Base-by-base conservation (phyloP, 768 basidiomycete species). In the Pleurotus pulmonarius region DNA sequence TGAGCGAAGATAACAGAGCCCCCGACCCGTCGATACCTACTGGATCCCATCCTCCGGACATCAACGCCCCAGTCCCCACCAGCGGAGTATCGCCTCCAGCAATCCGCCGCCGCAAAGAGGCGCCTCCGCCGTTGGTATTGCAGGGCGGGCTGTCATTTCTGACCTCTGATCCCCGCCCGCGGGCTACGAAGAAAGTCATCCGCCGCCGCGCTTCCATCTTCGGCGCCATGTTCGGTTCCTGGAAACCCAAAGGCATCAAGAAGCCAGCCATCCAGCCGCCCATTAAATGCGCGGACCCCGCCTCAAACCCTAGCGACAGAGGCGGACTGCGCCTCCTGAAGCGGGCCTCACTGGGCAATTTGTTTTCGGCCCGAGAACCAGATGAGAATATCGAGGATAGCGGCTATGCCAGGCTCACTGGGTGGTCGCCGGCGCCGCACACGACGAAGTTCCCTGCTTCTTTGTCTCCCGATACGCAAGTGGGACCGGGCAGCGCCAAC, bases 201-300 rank as follows among this genome's bases (percentile, higher is more conserved):
- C 29, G 38, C 16, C 39, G 39, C 16, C 51, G 51, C 15, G 39
- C 37, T 7, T 53, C 51, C 16, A 43, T 53, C 5, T 53, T 53
- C 24, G 51, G 51, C 9, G 51, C 34, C 3, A 41, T 53, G 20
- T 37, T 53, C 16, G 51, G 51, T 18, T 16, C 37, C n/a, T 53
- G 51, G 51, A 53, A 41, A 24, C 12, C 22, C n/a, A 53, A 53
- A 53, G 51, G 51, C 13, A 49, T n/a, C 29, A 49, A 34, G 37
- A 53, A 53, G 18, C 41, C 6, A 44, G n/a, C 11, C 4, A 34
- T 8, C 41, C 41, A 22, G 3, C 41, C 41, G 41, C n/a, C 20
- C 41, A 44, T 11, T 13, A 22, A 44, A 34, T 34, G 29, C 29
- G 29, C 7, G 9, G 29, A 34, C 8, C 11, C 24, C n/a, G 29